A percentile compares a stretch with the other conserved stretches of the same genome.
Evolutionary conservation across 768 basidiomycete genomes (phyloP).

Genomic region (Mycena maculata): DNA sequence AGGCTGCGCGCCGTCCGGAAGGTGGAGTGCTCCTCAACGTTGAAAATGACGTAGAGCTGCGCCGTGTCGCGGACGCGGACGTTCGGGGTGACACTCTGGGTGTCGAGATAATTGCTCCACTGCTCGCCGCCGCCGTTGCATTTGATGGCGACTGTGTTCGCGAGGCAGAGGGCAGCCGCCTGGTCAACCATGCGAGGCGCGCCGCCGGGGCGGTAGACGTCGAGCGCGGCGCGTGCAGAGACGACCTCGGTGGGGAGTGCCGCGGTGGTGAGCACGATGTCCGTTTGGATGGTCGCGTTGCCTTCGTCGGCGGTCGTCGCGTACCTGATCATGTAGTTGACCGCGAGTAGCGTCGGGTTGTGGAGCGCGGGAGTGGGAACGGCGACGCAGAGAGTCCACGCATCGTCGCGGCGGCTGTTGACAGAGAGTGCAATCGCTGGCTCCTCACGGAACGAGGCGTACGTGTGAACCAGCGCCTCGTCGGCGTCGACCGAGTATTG

Average conservation of each 20-base stretch:
- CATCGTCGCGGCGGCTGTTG: constrained; percentile 16
- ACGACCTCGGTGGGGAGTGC: constrained; percentile 20
- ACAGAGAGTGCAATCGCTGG: constrained; percentile 23
- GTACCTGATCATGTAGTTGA: constrained; percentile 38
- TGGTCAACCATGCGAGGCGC: constrained; percentile 26
- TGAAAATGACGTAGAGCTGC: constrained; percentile 36
- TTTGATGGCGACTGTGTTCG: constrained; percentile 34
- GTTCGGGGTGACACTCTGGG: constrained; percentile 32
- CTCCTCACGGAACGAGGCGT: constrained; percentile 32
- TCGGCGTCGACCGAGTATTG: constrained; percentile 13
- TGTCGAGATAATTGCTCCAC: constrained; percentile 39
- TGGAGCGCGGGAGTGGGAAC: constrained; percentile 17
- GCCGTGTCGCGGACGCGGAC: constrained; percentile 21
- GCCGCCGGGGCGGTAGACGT: background rate
- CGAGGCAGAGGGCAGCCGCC: constrained; percentile 29
- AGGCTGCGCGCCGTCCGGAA: constrained; percentile 32
- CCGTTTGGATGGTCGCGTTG: constrained; percentile 40
- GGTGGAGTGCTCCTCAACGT: constrained; percentile 36
- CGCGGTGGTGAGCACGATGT: constrained; percentile 32
- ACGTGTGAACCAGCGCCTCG: constrained; percentile 27
- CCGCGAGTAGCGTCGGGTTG: constrained; percentile 35
- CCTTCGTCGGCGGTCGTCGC: constrained; percentile 36
- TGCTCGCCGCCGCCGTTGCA: constrained; percentile 32
- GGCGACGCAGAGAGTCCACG: constrained; percentile 31
- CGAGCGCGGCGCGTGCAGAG: background rate